Evolutionary conservation across 495 filamentous ascomycete species (phyloP), one percentile per base, ranked within the genome.

Genomic region (Penicillium taxi): DNA sequence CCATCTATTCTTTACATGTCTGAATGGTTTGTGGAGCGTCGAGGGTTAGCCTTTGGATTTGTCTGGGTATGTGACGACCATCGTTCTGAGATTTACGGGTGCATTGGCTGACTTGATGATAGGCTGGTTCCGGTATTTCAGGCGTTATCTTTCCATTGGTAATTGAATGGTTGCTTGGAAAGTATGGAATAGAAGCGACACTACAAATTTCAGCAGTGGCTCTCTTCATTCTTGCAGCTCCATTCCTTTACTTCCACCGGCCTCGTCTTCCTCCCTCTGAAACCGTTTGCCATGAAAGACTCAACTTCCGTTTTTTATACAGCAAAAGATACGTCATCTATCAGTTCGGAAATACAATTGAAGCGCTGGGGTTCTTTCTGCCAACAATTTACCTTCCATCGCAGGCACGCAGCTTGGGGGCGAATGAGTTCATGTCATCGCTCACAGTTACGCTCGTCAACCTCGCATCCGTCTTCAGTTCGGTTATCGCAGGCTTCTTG

Each of bases 191-290:
- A 42, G 41, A 63, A 17, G 71, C 65, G 0, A 73, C 75, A 0
- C 52, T 72, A 0, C 41, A 59, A 30, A 46, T 64, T 21, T 80
- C 71, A 45, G 64, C 65, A 2, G 35, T 69, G 21, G 49, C 56
- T 4, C 47, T 69, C 0, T 64, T 78, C 26, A 45, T 66, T 8
- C 47, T 73, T 4, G 60, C 67, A 1, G 59, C 64, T 1, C 76
- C 77, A 2, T 57, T 81, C 9, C 57, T 74, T 13, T 67, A 67
- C 36, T 78, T 70, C 39, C 59, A 78, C 42, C 62, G 63, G 31
- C 72, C 76, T 0, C 66, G 75, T 2, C 39, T 74, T 9, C 72
- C 73, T 3, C 31, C 39, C 0, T 19, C 34, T 0, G 36, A 39
- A 2, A 27, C 32, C 11, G 43, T 38, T 6, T 35, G 29, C 54